Evolutionary conservation across 2,329 filamentous ascomycete genomes (phyloP), one percentile per base, ranked within the genome.

Genomic region (Botrytis sinoallii): DNA sequence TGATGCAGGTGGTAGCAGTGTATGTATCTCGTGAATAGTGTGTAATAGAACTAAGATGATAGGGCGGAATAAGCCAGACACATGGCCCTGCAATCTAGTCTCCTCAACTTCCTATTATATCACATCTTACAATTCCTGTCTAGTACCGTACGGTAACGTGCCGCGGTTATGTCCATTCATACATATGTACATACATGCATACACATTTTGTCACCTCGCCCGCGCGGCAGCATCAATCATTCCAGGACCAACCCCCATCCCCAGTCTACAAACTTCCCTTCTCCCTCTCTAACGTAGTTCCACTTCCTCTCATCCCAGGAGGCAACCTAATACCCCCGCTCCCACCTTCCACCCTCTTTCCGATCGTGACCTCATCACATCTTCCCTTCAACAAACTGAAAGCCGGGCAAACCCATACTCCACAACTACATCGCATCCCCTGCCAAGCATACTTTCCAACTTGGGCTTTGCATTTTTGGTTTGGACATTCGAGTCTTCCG

Each of bases 381-480:
- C 91, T 91, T 71, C 92, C 91, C 82, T 91, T 93, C 71, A 94
- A 91, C 75, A 98, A 85, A 75, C 92, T 95, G 81, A 99, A 96
- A 0, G 92, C 95, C 14, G 96, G 95, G 69, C 94, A 93, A 35
- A 98, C 88, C 95, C 96, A 98, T 75, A 91, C 90, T 55, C 92
- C 90, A 82, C 96, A 99, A 80, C 90, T 96, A 84, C 96, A 99
- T 81, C 90, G 91, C 87, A 98, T 92, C 22, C 96, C 96, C 82
- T 97, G 94, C 96, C 96, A 99, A 70, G 95, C 93, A 81, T 98
- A 99, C 79, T 96, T 93, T 57, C 96, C 96, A 66, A 98, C 89
- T 70, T 93, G 94, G 59, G 93, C 90, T 65, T 88, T 89, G 82
- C 96, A 99, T 79, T 91, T 92, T 14, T 81, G 74, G 78, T 91